A percentile compares a stretch with the other conserved stretches of the same genome.
These are phyloP conservation scores for Agrocybe pediades DNA, from an alignment of 768 basidiomycete genomes.

Conservation along the genomic window DNA sequence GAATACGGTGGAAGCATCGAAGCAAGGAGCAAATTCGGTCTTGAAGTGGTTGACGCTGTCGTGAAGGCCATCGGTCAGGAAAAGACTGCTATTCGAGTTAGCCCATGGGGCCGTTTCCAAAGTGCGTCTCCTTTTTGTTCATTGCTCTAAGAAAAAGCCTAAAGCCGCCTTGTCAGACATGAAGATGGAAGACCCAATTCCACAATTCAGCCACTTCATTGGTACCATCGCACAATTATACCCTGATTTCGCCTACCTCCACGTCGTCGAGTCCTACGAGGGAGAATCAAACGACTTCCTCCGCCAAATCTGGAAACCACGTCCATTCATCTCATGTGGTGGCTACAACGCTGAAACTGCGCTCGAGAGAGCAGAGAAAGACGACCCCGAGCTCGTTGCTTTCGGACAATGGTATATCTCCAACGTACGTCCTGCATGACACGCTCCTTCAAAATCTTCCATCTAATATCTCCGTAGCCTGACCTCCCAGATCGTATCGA, in stretches of 20 bases:
- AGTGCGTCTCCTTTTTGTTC: constrained; percentile 21
- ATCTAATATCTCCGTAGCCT: constrained; percentile 30
- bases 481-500: constrained; percentile 40
- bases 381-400: constrained; percentile 31
- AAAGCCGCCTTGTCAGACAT: constrained; percentile 36
- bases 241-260: constrained; percentile 56
- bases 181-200: constrained; percentile 55
- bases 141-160: constrained; percentile 14
- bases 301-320: constrained; percentile 47
- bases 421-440: constrained; percentile 27
- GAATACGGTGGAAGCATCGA: constrained; percentile 68
- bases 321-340: constrained; percentile 42
- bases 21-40: constrained; percentile 56
- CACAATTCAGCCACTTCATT: constrained; percentile 56
- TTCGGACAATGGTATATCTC: constrained; percentile 33
- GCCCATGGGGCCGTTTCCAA: constrained; percentile 53
- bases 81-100: constrained; percentile 44
- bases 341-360: constrained; percentile 44
- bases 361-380: constrained; percentile 35
- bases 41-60: constrained; percentile 57
- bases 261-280: constrained; percentile 44
- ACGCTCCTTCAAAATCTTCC: neutral
- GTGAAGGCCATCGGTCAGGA: constrained; percentile 2
- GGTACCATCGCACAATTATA: constrained; percentile 36
- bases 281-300: constrained; percentile 45